Base-by-base conservation (phyloP, 2,329 filamentous ascomycete species). In the Aplosporella prunicola region DNA sequence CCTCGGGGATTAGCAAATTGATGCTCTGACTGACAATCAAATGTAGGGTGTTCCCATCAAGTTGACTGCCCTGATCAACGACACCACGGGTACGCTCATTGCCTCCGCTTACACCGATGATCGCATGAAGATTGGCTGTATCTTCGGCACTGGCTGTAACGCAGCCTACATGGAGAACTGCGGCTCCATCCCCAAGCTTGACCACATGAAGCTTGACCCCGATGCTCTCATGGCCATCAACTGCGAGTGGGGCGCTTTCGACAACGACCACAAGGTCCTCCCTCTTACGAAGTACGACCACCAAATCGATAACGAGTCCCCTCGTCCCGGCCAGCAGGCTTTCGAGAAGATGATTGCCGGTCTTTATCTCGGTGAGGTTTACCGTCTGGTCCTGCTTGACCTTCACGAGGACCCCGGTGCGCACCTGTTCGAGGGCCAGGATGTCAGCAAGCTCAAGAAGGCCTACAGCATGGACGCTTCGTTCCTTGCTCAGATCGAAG, bases 311-410 rank as follows among this genome's bases (percentile, higher is more conserved):
- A 79, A 84, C 50, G 82, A 91, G 52, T 95, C 88, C 14, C 89
- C 89, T 23, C 82, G 88, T 17, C 89, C 89, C 3, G 88, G 87
- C 34, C 87, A 95, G 64, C 89, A 96, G 65, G 80, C 85, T 1
- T 95, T 95, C 49, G 89, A 96, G 67, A 95, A 96, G 69, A 95
- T 95, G 84, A 88, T 93, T 56, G 87, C 89, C 2, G 89, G 89
- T 46, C 72, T 95, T 32, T 96, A 95, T 59, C 75, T 95, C 2
- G 89, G 89, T 47, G 89, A 96, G 63, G 82, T 96, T 53, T 93
- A 94, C 74, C 84, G 89, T 41, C 73, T 94, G 32, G 78, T 89
- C 39, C 66, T 95, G 39, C 69, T 93, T 13, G 88, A 94, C 52
- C 68, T 95, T 31, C 78, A 94, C 59, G 82, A 93, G 51, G 56